phyloP scores from a whole-genome alignment of 495 filamentous ascomycete species.

The Annulohypoxylon moriforme region DNA sequence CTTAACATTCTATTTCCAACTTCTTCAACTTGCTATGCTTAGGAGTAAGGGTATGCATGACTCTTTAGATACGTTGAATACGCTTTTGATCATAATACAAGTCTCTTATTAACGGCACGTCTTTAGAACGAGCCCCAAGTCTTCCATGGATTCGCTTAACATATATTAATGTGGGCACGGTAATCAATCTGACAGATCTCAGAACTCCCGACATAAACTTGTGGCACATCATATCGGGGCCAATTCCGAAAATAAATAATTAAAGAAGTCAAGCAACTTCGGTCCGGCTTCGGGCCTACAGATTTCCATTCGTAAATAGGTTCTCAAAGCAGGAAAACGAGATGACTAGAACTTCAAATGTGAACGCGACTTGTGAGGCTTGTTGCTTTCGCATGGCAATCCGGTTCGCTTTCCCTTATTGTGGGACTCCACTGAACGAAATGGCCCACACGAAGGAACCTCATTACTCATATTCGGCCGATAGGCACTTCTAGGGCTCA shows the following conservation, averaged over 20 bases:
- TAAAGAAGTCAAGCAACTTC: constrained; percentile 13
- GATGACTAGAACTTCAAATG: not conserved
- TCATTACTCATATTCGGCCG: constrained; percentile 22
- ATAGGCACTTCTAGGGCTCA: not conserved
- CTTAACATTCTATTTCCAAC: not conserved
- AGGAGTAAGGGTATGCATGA: not conserved
- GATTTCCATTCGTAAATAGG: not conserved
- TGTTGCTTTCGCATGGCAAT: constrained; percentile 9
- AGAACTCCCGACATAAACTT: constrained; percentile 11
- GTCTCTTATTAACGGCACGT: not conserved
- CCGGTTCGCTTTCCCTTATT: constrained; percentile 1
- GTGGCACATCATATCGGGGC: constrained; percentile 21
- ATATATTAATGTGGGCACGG: not conserved
- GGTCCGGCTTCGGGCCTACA: constrained; percentile 40
- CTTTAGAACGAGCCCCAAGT: not conserved
- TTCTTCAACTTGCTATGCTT: not conserved
- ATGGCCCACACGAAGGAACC: not conserved
- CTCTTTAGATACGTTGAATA: not conserved
- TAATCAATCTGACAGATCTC: constrained; percentile 26
- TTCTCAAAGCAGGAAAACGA: not conserved
- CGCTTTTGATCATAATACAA: not conserved
- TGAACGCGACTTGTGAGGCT: not conserved
- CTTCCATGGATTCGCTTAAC: not conserved
- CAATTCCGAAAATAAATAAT: constrained; percentile 24
- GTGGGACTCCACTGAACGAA: not conserved